Evolutionary conservation across 2,329 filamentous ascomycete species (phyloP).

Genomic region (Ophiostoma sp.): DNA sequence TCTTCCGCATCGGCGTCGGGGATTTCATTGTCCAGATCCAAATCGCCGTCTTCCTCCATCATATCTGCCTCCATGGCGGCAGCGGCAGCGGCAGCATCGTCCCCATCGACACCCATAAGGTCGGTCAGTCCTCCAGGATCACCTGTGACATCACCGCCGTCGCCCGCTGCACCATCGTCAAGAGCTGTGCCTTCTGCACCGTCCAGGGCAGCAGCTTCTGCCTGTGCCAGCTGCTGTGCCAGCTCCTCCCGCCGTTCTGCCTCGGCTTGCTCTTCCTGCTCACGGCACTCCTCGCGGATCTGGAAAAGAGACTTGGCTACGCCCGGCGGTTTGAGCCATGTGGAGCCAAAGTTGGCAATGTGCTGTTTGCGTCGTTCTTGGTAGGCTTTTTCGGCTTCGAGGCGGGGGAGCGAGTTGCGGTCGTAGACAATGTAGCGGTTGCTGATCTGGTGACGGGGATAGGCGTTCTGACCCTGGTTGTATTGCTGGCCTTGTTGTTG

Average conservation of each 20-base stretch:
- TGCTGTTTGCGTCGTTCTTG: constrained; percentile 76
- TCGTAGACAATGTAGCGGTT: constrained; percentile 43
- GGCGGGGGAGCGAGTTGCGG: constrained; percentile 64
- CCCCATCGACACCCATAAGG: constrained; percentile 38
- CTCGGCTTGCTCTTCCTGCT: constrained; percentile 82
- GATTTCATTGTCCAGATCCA: constrained; percentile 72
- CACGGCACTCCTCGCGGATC: constrained; percentile 82
- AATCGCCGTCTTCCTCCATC: constrained; percentile 54
- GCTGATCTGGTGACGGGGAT: constrained; percentile 34
- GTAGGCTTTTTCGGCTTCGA: constrained; percentile 74
- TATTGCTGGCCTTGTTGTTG: constrained; percentile 29
- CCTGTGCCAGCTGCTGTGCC: constrained; percentile 72
- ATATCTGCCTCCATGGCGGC: constrained; percentile 47
- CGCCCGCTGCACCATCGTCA: neutral
- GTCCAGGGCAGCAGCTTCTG: constrained; percentile 37
- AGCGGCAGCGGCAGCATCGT: constrained; percentile 43
- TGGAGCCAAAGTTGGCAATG: constrained; percentile 81
- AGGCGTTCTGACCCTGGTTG: constrained; percentile 35
- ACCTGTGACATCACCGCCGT: constrained; percentile 60
- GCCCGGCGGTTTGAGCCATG: constrained; percentile 88
- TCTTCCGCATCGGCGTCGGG: constrained; percentile 62
- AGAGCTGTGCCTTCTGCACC: neutral
- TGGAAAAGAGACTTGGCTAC: constrained; percentile 87
- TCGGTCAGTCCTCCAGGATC: constrained; percentile 65
- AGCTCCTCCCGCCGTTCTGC: constrained; percentile 69